Evolutionary conservation across 1,284 basidiomycete genomes (phyloP).

Genomic region (Uromyces viciae-fabae): DNA sequence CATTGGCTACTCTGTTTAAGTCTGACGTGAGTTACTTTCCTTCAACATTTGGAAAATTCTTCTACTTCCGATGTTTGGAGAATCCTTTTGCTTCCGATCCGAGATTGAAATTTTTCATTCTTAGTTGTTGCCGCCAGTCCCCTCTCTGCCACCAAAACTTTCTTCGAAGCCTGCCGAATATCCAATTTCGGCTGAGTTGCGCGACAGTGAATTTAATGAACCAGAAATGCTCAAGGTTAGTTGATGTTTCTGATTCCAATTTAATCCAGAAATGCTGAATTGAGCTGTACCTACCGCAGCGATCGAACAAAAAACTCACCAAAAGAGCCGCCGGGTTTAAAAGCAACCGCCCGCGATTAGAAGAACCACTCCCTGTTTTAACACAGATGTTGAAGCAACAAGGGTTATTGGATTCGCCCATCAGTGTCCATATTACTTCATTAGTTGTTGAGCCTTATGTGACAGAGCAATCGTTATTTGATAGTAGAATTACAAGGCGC

Average conservation of each 20-base stretch:
- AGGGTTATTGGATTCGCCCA: constrained; percentile 31
- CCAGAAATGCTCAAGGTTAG: constrained; percentile 9
- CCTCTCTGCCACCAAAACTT: background rate
- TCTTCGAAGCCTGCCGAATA: background rate
- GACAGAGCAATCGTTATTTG: background rate
- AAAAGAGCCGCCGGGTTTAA: background rate
- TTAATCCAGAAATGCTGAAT: background rate
- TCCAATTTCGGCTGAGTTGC: background rate
- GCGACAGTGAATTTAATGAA: background rate
- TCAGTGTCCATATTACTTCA: constrained; percentile 25
- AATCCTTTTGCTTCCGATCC: background rate
- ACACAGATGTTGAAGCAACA: constrained; percentile 32
- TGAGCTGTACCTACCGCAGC: background rate
- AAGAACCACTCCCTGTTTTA: background rate
- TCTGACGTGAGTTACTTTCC: background rate
- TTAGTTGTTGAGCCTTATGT: background rate
- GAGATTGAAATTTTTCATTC: background rate
- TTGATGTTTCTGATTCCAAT: background rate
- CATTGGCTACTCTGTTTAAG: constrained; percentile 13
- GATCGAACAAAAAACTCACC: background rate
- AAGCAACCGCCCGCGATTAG: background rate
- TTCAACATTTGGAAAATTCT: background rate
- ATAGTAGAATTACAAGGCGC: background rate
- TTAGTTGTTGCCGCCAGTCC: constrained; percentile 10
- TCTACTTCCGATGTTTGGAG: background rate